Evolutionary conservation across 495 filamentous ascomycete species (phyloP).

Genomic region (Podospora bellae-mahoneyi): DNA sequence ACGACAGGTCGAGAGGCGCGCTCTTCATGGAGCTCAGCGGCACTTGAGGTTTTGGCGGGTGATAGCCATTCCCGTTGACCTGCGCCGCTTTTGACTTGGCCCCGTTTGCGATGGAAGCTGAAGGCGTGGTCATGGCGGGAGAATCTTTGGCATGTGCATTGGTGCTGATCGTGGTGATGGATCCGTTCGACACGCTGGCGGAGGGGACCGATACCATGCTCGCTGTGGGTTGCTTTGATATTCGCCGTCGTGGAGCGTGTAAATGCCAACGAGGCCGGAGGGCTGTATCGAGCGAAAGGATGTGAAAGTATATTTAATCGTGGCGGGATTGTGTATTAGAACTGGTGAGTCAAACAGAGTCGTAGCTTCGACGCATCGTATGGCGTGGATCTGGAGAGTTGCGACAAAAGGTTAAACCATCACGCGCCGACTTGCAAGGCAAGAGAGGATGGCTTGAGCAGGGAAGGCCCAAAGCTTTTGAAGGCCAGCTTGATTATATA

Average conservation of each 20-base stretch:
- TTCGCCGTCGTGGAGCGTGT: not conserved
- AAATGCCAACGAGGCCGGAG: not conserved
- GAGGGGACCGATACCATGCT: constrained; percentile 44
- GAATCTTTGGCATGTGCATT: constrained; percentile 49
- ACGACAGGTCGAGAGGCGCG: constrained; percentile 73
- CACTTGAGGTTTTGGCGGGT: constrained; percentile 46
- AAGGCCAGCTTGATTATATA: not conserved
- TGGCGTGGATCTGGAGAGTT: not conserved
- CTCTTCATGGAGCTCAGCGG: constrained; percentile 53
- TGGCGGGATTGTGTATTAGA: not conserved
- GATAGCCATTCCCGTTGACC: constrained; percentile 51
- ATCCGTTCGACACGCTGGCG: constrained; percentile 35
- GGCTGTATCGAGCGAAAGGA: not conserved
- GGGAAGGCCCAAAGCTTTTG: not conserved
- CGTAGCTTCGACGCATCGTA: constrained; percentile 6
- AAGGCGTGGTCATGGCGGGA: constrained; percentile 37
- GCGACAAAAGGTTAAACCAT: not conserved
- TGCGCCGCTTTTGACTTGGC: constrained; percentile 43
- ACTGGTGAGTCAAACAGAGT: not conserved
- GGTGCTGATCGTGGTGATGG: constrained; percentile 33
- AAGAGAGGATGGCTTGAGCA: not conserved
- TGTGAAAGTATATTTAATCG: not conserved
- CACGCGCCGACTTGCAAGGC: not conserved
- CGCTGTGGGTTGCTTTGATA: constrained; percentile 16
- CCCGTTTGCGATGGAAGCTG: constrained; percentile 32